Evolutionary conservation across 2,329 filamentous ascomycete genomes (phyloP).

Genomic region (Xylariales sp.): DNA sequence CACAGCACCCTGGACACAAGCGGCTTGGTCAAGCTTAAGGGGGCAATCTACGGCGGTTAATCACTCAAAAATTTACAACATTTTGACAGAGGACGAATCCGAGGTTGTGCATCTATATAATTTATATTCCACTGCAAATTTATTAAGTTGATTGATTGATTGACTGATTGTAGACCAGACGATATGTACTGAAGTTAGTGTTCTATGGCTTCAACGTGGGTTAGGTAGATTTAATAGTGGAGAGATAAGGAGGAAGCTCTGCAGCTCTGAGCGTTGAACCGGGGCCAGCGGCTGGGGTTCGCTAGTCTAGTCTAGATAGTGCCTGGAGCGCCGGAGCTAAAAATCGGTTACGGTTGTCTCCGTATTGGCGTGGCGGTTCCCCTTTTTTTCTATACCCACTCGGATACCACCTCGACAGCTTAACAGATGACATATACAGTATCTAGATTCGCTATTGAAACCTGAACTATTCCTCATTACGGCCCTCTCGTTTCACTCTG

Average conservation of each 20-base stretch:
- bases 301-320: slow-evolving; percentile 8
- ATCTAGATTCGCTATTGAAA: slow-evolving; percentile 11
- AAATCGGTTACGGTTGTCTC: slow-evolving; percentile 23
- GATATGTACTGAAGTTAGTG: neutral
- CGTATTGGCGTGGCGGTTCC: slow-evolving; percentile 28
- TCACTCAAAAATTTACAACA: neutral
- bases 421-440: slow-evolving; percentile 26
- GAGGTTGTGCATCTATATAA: neutral
- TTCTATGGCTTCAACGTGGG: neutral
- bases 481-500: slow-evolving; percentile 25
- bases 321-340: slow-evolving; percentile 27
- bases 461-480: neutral
- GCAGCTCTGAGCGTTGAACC: slow-evolving; percentile 12
- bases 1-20: slow-evolving; percentile 30
- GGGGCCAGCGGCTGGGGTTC: neutral
- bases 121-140: neutral
- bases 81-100: too few relatives aligned
- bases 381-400: slow-evolving; percentile 27
- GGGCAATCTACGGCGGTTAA: neutral
- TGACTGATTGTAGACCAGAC: neutral
- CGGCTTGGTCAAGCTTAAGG: neutral
- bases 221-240: slow-evolving; percentile 19
- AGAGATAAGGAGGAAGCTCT: neutral
- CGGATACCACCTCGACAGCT: slow-evolving; percentile 24
- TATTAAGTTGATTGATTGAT: slow-evolving; percentile 1